Evolutionary conservation across 2,329 filamentous ascomycete species (phyloP).

Genomic region (Nigrospora oryzae): DNA sequence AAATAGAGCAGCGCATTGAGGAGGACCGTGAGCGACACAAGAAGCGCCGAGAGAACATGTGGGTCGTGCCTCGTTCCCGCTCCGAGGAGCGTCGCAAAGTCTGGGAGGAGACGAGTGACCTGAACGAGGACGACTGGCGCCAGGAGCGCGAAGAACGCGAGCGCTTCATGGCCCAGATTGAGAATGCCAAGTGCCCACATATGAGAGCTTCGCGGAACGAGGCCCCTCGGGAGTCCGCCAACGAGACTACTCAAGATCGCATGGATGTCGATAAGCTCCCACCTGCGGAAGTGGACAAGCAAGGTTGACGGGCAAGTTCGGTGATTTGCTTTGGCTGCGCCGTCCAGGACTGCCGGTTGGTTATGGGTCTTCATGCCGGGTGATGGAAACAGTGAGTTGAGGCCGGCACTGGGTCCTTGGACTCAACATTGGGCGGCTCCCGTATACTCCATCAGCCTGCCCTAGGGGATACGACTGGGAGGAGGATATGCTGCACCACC

Average conservation of each 20-base stretch:
- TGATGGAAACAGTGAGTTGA: too few relatives aligned
- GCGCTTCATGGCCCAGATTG: constrained; percentile 22
- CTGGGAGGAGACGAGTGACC: constrained; percentile 81
- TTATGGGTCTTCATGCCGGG: too few relatives aligned
- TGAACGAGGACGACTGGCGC: constrained; percentile 79
- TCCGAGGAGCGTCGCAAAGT: constrained; percentile 70
- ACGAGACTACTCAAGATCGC: neutral
- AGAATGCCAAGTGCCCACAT: neutral
- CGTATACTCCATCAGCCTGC: too few relatives aligned
- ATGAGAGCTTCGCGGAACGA: neutral
- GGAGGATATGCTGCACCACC: too few relatives aligned
- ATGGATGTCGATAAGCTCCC: too few relatives aligned
- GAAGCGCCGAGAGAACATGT: constrained; percentile 81
- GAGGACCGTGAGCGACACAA: constrained; percentile 96
- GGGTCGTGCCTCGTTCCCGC: constrained; percentile 65
- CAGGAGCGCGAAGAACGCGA: constrained; percentile 64
- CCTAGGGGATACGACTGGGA: too few relatives aligned
- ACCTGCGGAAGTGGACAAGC: too few relatives aligned
- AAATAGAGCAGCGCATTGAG: constrained; percentile 93
- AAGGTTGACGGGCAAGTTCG: too few relatives aligned
- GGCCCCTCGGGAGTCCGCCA: neutral
- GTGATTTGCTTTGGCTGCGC: too few relatives aligned
- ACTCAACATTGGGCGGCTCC: too few relatives aligned
- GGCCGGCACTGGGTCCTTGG: too few relatives aligned
- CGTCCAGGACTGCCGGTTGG: too few relatives aligned